phyloP scores from a whole-genome alignment of 805 yeast genomes.

The Hemisphaericaspora nanyangensis region DNA sequence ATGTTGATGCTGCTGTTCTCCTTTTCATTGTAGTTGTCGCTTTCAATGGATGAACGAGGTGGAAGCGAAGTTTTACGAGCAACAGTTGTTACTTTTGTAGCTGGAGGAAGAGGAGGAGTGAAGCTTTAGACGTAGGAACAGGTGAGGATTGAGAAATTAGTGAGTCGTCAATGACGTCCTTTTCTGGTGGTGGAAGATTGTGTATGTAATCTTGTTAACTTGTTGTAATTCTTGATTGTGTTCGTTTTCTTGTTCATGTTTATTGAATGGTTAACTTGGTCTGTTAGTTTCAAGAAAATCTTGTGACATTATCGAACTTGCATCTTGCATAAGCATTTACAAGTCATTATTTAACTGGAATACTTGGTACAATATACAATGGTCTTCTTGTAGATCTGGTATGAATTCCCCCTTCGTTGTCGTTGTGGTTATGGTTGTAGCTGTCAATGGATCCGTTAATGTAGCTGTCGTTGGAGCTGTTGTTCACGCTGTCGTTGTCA shows the following conservation, averaged over 20 bases:
- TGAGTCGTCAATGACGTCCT: neutral
- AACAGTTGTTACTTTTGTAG: too few species aligned
- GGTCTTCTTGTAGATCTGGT: slow-evolving; percentile 12
- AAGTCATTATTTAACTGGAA: slow-evolving; percentile 33
- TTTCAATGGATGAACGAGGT: slow-evolving; percentile 7
- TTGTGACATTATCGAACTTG: slow-evolving; percentile 5
- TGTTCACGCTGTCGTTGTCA: too few species aligned
- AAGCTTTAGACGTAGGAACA: neutral
- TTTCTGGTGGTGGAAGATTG: neutral
- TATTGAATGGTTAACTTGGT: neutral
- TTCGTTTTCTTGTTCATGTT: neutral
- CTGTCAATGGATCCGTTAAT: too few species aligned
- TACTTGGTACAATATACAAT: too few species aligned
- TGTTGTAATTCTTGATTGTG: neutral
- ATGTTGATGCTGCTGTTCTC: too few species aligned
- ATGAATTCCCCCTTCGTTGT: too few species aligned
- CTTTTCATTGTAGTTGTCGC: too few species aligned
- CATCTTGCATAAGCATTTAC: slow-evolving; percentile 31
- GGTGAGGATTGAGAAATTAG: neutral
- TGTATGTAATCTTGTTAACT: neutral
- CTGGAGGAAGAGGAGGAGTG: too few species aligned
- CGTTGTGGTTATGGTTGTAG: too few species aligned
- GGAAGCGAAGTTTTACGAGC: slow-evolving; percentile 3
- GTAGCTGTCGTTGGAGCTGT: too few species aligned
- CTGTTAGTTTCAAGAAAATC: too few species aligned